These are phyloP conservation scores for Tremella fuciformis DNA, from an alignment of 768 basidiomycete species.

Conservation along the genomic window DNA sequence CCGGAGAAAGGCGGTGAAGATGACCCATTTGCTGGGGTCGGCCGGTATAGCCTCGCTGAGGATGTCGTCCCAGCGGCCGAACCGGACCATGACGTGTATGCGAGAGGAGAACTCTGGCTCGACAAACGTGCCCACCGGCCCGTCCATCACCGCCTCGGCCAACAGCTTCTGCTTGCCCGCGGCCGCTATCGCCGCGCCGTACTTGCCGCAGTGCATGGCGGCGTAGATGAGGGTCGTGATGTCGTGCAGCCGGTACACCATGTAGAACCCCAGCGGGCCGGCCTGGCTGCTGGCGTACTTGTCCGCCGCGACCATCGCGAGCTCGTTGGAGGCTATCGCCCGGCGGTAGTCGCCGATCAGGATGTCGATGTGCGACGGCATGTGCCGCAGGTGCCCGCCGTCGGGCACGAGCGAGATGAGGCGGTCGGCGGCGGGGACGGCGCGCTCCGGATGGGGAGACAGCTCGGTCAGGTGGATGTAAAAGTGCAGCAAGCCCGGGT, in stretches of 20 bases:
- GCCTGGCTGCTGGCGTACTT: slow-evolving; percentile 16
- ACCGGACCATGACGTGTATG: slow-evolving; percentile 38
- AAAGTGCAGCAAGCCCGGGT: slow-evolving; percentile 40
- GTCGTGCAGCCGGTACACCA: slow-evolving; percentile 39
- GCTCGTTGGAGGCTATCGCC: slow-evolving; percentile 32
- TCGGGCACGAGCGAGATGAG: slow-evolving; percentile 37
- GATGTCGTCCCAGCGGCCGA: slow-evolving; percentile 43
- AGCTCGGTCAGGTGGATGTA: slow-evolving; percentile 44
- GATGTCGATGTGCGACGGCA: slow-evolving; percentile 46
- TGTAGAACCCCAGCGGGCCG: slow-evolving; percentile 28
- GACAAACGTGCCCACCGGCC: slow-evolving; percentile 25
- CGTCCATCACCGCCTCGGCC: slow-evolving; percentile 8
- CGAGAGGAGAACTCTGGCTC: slow-evolving; percentile 22
- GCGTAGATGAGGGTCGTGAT: slow-evolving; percentile 36
- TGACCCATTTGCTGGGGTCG: slow-evolving; percentile 24
- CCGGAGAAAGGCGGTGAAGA: slow-evolving; percentile 25
- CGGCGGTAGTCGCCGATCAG: slow-evolving; percentile 45
- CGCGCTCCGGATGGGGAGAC: slow-evolving; percentile 36
- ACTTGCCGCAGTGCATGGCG: slow-evolving; percentile 41
- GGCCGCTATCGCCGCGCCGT: slow-evolving; percentile 27
- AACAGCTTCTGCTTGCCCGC: slow-evolving; percentile 25
- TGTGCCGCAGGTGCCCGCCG: slow-evolving; percentile 40
- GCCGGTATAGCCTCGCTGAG: slow-evolving; percentile 11
- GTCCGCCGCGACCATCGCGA: slow-evolving; percentile 31
- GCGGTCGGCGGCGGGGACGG: slow-evolving; percentile 28